phyloP scores from a whole-genome alignment of 192 early-diverging fungal genomes.

The Umbelopsis sp. region DNA sequence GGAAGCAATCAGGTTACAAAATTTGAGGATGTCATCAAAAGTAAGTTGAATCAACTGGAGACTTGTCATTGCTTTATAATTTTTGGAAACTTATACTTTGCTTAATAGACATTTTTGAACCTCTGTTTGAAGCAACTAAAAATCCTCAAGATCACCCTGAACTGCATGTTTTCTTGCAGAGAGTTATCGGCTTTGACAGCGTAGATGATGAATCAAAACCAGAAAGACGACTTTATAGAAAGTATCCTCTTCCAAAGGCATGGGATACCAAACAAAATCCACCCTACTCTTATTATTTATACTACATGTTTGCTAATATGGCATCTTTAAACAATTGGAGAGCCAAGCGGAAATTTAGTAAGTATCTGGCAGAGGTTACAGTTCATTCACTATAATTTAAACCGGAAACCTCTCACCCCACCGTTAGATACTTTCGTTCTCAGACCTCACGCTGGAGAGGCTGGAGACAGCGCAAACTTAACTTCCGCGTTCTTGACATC shows the following conservation, averaged over 20 bases:
- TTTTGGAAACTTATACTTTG: not conserved
- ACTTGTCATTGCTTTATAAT: not conserved
- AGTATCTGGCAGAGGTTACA: constrained; percentile 21
- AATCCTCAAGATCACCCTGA: constrained; percentile 88
- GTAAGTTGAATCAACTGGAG: constrained; percentile 41
- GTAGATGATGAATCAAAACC: constrained; percentile 95
- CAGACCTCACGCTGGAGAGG: constrained; percentile 93
- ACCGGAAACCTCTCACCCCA: not conserved
- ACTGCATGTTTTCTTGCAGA: constrained; percentile 90
- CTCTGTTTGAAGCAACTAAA: constrained; percentile 88
- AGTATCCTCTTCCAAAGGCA: constrained; percentile 70
- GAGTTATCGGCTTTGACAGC: constrained; percentile 91
- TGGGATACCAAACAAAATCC: constrained; percentile 73
- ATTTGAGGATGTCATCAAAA: constrained; percentile 80
- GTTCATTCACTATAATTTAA: not conserved
- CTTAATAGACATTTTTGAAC: constrained; percentile 77
- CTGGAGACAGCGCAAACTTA: constrained; percentile 94
- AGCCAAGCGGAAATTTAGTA: constrained; percentile 73
- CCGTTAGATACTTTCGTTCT: constrained; percentile 85
- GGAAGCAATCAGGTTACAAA: constrained; percentile 57
- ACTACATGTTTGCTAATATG: constrained; percentile 91
- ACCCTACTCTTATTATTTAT: constrained; percentile 93
- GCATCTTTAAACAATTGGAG: constrained; percentile 81
- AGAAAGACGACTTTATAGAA: constrained; percentile 80
- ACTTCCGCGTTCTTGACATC: constrained; percentile 86